Evolutionary conservation across 805 yeast genomes (phyloP).

Genomic region (Barnettozyma vustinii): DNA sequence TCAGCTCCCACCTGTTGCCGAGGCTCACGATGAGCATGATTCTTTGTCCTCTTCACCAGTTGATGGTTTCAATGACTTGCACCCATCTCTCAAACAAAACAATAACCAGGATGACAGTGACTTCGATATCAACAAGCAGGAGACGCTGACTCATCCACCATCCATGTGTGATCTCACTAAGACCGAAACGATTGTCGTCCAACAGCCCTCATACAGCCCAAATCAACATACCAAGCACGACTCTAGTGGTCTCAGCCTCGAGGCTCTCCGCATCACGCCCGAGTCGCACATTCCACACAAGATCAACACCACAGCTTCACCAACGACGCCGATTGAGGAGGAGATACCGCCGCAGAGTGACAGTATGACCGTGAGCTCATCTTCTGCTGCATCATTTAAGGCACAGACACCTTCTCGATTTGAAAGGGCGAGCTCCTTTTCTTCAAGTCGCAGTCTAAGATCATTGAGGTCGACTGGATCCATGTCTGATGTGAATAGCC

Average conservation of each 20-base stretch:
- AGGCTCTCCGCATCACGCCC: neutral
- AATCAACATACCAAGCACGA: neutral
- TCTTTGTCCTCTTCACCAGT: slow-evolving; percentile 4
- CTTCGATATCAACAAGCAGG: neutral
- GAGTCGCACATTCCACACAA: neutral
- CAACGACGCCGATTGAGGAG: neutral
- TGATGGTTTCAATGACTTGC: neutral
- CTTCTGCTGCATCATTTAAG: neutral
- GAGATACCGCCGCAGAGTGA: neutral
- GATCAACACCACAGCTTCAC: neutral
- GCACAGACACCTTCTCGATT: neutral
- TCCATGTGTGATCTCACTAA: neutral
- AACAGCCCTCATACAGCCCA: neutral
- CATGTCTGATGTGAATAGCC: neutral
- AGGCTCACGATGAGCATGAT: slow-evolving; percentile 11
- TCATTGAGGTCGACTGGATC: slow-evolving; percentile 12
- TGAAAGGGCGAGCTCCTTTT: slow-evolving; percentile 8
- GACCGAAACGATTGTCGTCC: neutral
- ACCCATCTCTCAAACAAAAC: neutral
- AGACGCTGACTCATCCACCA: neutral
- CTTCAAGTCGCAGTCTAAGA: slow-evolving; percentile 5
- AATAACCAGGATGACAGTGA: neutral
- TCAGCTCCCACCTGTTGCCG: slow-evolving; percentile 13
- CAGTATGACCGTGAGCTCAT: neutral
- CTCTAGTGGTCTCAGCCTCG: neutral